Evolutionary conservation across 2,329 filamentous ascomycete genomes (phyloP).

Genomic region (Fusarium floridanum): DNA sequence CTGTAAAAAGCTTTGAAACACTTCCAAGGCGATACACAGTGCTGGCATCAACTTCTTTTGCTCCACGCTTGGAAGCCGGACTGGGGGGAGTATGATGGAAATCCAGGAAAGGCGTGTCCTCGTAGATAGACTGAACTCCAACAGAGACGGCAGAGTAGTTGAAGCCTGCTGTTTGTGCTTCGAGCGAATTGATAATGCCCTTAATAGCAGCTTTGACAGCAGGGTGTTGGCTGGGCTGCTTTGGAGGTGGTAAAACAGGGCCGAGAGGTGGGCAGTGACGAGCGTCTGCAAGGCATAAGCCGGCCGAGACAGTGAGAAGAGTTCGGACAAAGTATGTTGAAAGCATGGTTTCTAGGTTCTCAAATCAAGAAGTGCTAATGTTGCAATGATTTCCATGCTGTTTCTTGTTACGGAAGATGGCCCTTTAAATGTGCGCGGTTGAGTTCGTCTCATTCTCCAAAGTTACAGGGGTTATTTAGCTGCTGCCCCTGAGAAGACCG

Average conservation of each 20-base stretch:
- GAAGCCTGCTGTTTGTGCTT: background rate
- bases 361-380: rapidly evolving
- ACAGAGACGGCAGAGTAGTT: slow-evolving; percentile 11
- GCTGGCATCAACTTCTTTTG: background rate
- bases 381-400: rapidly evolving
- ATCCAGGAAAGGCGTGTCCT: background rate
- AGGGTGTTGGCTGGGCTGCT: background rate
- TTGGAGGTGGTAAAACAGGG: slow-evolving; percentile 5
- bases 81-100: background rate
- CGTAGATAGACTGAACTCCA: slow-evolving; percentile 9
- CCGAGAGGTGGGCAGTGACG: slow-evolving; percentile 14
- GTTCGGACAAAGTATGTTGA: background rate
- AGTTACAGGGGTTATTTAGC: background rate
- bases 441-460: background rate
- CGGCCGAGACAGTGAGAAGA: background rate
- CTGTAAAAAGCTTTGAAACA: slow-evolving; percentile 7
- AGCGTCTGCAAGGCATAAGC: background rate
- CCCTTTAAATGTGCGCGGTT: background rate
- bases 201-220: background rate
- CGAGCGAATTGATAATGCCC: background rate
- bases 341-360: background rate
- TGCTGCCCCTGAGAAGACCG: background rate
- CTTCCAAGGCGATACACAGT: slow-evolving; percentile 18
- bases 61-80: background rate
- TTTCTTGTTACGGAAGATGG: rapidly evolving